A percentile compares a stretch with the other conserved stretches of the same genome.
Conservation (phyloP, 371 early-diverging fungal species). For the Cokeromyces recurvatus region DNA sequence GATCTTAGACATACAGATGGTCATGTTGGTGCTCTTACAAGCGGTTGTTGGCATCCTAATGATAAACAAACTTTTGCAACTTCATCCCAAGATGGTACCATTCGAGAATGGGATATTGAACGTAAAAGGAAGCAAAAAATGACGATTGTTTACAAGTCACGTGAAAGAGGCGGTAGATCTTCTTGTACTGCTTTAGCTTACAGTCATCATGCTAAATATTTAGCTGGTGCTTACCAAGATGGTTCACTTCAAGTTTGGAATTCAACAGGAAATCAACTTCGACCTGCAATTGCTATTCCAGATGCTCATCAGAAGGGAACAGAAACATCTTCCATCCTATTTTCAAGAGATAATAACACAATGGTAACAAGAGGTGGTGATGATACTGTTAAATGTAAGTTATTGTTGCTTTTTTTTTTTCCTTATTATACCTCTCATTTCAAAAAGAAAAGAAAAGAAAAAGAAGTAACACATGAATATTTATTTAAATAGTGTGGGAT, state of each 20-base stretch:
- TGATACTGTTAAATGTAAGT: constrained; percentile 78
- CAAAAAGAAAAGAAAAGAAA: not conserved
- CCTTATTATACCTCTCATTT: too few relatives aligned
- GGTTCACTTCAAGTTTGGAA: constrained; percentile 66
- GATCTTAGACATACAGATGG: constrained; percentile 87
- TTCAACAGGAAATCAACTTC: constrained; percentile 44
- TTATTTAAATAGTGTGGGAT: constrained; percentile 79
- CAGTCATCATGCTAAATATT: constrained; percentile 63
- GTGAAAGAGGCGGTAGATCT: constrained; percentile 67
- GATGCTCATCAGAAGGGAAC: constrained; percentile 68
- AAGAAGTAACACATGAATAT: not conserved
- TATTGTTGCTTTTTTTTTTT: not conserved
- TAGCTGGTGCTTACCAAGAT: constrained; percentile 65
- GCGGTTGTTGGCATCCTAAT: constrained; percentile 79
- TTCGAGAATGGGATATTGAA: constrained; percentile 89
- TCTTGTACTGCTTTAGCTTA: constrained; percentile 63
- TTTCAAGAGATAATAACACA: constrained; percentile 60
- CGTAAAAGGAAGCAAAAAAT: constrained; percentile 64
- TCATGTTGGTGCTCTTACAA: constrained; percentile 80
- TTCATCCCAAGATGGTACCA: constrained; percentile 79
- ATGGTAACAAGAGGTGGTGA: constrained; percentile 80
- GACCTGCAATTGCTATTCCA: constrained; percentile 50
- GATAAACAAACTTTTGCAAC: constrained; percentile 70
- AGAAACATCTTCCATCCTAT: constrained; percentile 65
- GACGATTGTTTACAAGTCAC: constrained; percentile 76